Conservation (phyloP, 2,329 filamentous ascomycete species). For the Penicillium sp. region DNA sequence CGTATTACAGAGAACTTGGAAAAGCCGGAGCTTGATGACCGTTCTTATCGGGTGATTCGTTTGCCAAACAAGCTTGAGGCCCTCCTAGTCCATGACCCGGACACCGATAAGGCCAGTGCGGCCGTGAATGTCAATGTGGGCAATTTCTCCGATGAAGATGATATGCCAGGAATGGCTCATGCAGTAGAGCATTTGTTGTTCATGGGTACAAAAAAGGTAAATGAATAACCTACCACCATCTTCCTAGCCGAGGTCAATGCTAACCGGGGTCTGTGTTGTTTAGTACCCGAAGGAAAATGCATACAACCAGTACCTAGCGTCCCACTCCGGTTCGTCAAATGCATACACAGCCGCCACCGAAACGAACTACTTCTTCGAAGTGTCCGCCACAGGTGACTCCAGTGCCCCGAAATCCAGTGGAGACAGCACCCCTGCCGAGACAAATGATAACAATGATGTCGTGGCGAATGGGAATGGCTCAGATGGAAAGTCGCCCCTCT, state of each 20-base stretch:
- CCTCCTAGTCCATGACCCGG: constrained; percentile 85
- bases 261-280: constrained; percentile 1
- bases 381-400: constrained; percentile 69
- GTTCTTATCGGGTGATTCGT: constrained; percentile 81
- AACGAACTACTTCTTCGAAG: constrained; percentile 97
- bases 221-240: constrained; percentile 6
- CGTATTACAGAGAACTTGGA: constrained; percentile 69
- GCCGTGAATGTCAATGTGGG: constrained; percentile 95
- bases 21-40: constrained; percentile 80
- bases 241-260: background rate
- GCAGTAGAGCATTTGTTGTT: constrained; percentile 95
- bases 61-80: constrained; percentile 86
- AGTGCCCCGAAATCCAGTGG: constrained; percentile 30
- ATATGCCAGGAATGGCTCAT: constrained; percentile 93
- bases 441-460: constrained; percentile 26
- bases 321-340: constrained; percentile 88
- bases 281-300: constrained; percentile 91
- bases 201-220: constrained; percentile 94
- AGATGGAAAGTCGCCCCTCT: constrained; percentile 57
- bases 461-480: constrained; percentile 23
- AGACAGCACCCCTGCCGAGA: constrained; percentile 27
- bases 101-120: constrained; percentile 95
- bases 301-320: constrained; percentile 88
- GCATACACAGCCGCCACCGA: constrained; percentile 91
- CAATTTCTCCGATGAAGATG: constrained; percentile 85